Evolutionary conservation across 371 early-diverging fungal species (phyloP), one percentile per base, ranked within the genome.

Genomic region (Amoeboaphelidium protococcarum): DNA sequence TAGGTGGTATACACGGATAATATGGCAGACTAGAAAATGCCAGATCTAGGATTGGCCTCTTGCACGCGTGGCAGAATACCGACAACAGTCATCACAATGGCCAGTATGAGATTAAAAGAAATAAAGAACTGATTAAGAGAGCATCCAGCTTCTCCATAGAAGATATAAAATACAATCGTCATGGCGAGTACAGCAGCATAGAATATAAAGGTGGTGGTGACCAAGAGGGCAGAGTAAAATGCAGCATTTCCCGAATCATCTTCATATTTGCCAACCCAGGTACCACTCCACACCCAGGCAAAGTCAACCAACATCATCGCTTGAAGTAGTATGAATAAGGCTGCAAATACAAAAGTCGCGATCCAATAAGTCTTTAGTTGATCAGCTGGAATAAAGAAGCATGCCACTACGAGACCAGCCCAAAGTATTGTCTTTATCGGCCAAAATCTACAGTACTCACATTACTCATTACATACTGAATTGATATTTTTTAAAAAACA

Each of bases 1-100:
- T 90, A 94, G 0, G 90, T 82, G 41, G 84, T 74, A 52, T 94
- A 94, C 24, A 81, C 70, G 20, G 76, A 74, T 13, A 94, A 85
- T 66, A 94, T 87, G 3, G 84, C 77, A 2, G 87, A 75, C 61
- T 94, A 91, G 1, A 88, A 80, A 22, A 94, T 62, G 12, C 95
- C 95, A 1, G 52, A 48, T 12, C 41, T 23, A 13, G 83, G 69
- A 50, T 88, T 91, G 10, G 69, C 76, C 48, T 84, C 88, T 58
- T 91, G 91, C 3, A 94, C 76, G 0, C 63, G 60, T 2, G 91
- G 91, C 22, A 76, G 60, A 26, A 91, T 61, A 13, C 80, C 73
- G 0, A 80, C 26, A 6, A 72, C 54, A 3, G 79, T 69, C 10
- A 73, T 72, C n/a, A 71, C 47, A 25, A 82, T 42, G 52, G 75